Percentiles rank a stretch among this genome's conserved stretches.
Conservation (phyloP, 352 stramenopile species). For the Pythium insidiosum region DNA sequence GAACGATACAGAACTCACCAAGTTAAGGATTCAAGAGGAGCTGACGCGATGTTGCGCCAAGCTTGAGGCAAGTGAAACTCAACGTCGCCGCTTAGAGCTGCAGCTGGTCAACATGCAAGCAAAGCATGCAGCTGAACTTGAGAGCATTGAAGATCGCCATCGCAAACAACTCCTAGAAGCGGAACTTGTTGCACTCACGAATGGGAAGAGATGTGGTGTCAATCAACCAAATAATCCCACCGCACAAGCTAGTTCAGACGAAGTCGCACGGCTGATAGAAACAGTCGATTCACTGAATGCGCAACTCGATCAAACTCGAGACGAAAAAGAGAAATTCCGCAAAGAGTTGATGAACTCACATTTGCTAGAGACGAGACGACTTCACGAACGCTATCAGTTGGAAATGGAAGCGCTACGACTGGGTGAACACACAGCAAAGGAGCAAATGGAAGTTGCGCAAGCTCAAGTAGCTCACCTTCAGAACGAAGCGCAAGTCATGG, state of each 20-base stretch:
- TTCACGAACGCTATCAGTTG: slow-evolving; percentile 55
- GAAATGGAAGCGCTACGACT: slow-evolving; percentile 62
- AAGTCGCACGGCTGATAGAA: slow-evolving; percentile 54
- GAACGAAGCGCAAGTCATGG: slow-evolving; percentile 40
- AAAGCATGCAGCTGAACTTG: slow-evolving; percentile 22
- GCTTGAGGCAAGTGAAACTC: no score
- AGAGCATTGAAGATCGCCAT: slow-evolving; percentile 49
- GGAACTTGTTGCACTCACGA: no score
- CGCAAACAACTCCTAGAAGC: slow-evolving; percentile 41
- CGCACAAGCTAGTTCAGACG: no score
- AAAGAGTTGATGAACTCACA: slow-evolving; percentile 29
- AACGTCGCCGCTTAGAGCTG: no score
- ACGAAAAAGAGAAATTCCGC: slow-evolving; percentile 25
- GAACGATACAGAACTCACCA: no score
- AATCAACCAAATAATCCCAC: no score
- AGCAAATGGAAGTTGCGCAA: slow-evolving; percentile 34
- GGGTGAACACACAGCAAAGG: slow-evolving; percentile 50
- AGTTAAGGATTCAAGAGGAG: background rate
- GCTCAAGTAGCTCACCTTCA: slow-evolving; percentile 41
- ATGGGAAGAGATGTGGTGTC: no score
- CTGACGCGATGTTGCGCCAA: background rate
- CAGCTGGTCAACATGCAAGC: slow-evolving; percentile 24
- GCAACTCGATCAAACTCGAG: slow-evolving; percentile 43
- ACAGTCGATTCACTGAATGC: slow-evolving; percentile 57
- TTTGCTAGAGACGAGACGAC: slow-evolving; percentile 43